A percentile compares a stretch with the other conserved stretches of the same genome.
phyloP scores from a whole-genome alignment of 78 protist genomes.

The Anaeramoeba flamelloides region DNA sequence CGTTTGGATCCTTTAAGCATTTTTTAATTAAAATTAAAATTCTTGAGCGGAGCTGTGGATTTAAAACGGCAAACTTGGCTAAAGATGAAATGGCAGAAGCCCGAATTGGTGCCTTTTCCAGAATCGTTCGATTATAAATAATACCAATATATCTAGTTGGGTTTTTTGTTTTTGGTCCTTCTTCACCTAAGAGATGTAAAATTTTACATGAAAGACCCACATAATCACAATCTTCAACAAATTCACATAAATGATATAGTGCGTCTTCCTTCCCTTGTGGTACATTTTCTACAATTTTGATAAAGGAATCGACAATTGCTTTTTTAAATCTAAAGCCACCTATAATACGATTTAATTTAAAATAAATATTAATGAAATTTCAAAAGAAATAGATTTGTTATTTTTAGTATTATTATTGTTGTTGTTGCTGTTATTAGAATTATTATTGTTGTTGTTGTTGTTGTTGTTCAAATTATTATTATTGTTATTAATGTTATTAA shows the following conservation, averaged over 20 bases:
- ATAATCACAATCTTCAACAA: slow-evolving; percentile 96
- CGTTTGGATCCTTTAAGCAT: slow-evolving; percentile 65
- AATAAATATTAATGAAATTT: too few relatives aligned
- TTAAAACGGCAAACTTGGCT: slow-evolving; percentile 71
- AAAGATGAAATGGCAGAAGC: slow-evolving; percentile 80
- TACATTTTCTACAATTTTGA: slow-evolving; percentile 34
- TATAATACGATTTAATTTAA: slow-evolving; percentile 40
- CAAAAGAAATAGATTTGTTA: too few relatives aligned
- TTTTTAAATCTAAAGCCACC: slow-evolving; percentile 73
- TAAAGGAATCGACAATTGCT: slow-evolving; percentile 71
- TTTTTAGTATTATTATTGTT: too few relatives aligned
- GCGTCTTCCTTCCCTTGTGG: slow-evolving; percentile 70
- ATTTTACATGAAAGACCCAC: slow-evolving; percentile 54
- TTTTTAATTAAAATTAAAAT: slow-evolving; percentile 40
- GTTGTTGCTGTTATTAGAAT: too few relatives aligned
- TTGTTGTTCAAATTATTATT: too few relatives aligned
- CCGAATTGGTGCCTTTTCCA: slow-evolving; percentile 51
- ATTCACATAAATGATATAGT: slow-evolving; percentile 76
- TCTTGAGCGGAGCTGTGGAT: slow-evolving; percentile 26
- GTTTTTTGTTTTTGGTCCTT: slow-evolving; percentile 54
- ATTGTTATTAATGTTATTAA: too few relatives aligned
- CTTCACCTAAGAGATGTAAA: slow-evolving; percentile 70
- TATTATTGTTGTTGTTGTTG: too few relatives aligned
- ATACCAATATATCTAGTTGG: slow-evolving; percentile 70
- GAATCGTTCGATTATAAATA: slow-evolving; percentile 79